A percentile compares a stretch with the other conserved stretches of the same genome.
These are phyloP conservation scores for Juglanconis sp. DNA, from an alignment of 2,329 filamentous ascomycete species.

Conservation along the genomic window DNA sequence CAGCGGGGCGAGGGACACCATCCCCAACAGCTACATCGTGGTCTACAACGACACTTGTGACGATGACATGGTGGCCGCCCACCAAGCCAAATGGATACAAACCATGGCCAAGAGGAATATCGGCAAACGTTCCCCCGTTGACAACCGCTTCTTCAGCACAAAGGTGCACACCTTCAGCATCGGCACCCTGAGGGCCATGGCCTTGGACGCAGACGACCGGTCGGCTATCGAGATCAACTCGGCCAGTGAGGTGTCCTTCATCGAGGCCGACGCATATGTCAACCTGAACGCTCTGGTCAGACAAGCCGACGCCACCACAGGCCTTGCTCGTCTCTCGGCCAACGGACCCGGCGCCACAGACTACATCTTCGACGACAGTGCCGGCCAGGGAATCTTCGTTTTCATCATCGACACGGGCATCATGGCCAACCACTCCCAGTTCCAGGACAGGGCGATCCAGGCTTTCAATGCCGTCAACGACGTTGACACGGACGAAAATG, in stretches of 20 bases:
- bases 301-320: constrained; percentile 52
- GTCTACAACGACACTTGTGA: constrained; percentile 58
- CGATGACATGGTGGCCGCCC: constrained; percentile 45
- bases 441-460: constrained; percentile 51
- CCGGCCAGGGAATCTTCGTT: constrained; percentile 54
- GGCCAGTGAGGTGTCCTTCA: constrained; percentile 39
- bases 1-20: constrained; percentile 42
- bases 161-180: constrained; percentile 45
- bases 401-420: constrained; percentile 68
- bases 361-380: constrained; percentile 52
- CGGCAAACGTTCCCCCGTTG: constrained; percentile 42
- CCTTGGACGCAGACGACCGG: constrained; percentile 32
- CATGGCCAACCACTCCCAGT: constrained; percentile 51
- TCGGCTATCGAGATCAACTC: constrained; percentile 41
- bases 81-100: constrained; percentile 45
- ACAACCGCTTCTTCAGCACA: constrained; percentile 47
- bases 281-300: constrained; percentile 40
- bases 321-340: constrained; percentile 53
- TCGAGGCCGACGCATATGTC: constrained; percentile 48
- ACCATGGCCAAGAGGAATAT: constrained; percentile 56
- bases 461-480: constrained; percentile 51
- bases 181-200: constrained; percentile 50
- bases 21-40: constrained; percentile 60
- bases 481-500: constrained; percentile 53
- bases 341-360: constrained; percentile 27